Conservation (phyloP, 2,329 filamentous ascomycete genomes). For the Aspergillus pseudonomiae region DNA sequence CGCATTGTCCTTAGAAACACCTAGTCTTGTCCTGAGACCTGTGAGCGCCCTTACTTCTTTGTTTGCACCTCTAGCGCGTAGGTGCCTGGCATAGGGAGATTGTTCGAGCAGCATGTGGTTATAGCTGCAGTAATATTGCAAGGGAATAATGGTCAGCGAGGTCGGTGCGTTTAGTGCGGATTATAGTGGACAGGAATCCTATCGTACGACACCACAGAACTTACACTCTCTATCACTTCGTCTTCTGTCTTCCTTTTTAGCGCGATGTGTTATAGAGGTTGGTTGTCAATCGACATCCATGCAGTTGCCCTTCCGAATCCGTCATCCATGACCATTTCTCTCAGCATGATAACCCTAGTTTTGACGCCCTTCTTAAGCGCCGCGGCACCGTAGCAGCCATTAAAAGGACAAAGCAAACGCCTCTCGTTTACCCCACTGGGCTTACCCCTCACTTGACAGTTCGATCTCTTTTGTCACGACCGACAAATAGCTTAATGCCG, state of each 20-base stretch:
- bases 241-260: background rate
- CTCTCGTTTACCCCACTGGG: constrained; percentile 1
- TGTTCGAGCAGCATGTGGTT: background rate
- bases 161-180: background rate
- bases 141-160: background rate
- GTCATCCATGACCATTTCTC: background rate
- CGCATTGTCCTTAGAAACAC: background rate
- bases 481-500: background rate
- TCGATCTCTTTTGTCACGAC: background rate
- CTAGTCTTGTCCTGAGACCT: background rate
- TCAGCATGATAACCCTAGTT: background rate
- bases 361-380: constrained; percentile 1
- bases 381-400: background rate
- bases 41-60: background rate
- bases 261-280: background rate
- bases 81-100: background rate
- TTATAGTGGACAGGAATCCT: background rate
- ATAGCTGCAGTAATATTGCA: background rate
- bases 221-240: background rate
- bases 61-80: background rate
- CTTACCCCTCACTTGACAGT: constrained; percentile 1
- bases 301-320: background rate
- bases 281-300: background rate
- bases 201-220: background rate
- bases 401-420: background rate